Percentiles rank a stretch among this genome's conserved stretches.
These are phyloP conservation scores for Polygonum aviculare DNA, from an alignment of 148 eudicot genomes.

Conservation along the genomic window DNA sequence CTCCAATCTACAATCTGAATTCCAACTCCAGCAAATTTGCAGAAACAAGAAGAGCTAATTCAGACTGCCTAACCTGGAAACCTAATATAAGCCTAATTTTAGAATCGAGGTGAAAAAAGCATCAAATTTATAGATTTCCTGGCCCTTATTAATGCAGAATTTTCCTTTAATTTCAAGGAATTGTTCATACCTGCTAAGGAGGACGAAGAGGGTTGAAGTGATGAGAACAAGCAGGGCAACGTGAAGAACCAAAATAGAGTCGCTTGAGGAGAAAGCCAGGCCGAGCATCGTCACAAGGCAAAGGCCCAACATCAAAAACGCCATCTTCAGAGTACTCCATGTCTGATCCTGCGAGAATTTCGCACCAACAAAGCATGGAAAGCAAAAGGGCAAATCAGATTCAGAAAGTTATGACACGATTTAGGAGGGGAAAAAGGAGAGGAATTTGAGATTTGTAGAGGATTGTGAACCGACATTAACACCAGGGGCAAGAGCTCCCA, in stretches of 20 bases:
- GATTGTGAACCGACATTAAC: slow-evolving; percentile 50
- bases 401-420: background rate
- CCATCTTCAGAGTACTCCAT: slow-evolving; percentile 72
- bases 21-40: background rate
- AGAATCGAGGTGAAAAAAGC: background rate
- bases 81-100: background rate
- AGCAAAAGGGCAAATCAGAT: background rate
- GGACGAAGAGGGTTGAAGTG: slow-evolving; percentile 61
- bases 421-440: background rate
- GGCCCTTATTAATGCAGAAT: background rate
- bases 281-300: slow-evolving; percentile 65
- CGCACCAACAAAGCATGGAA: slow-evolving; percentile 14
- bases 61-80: background rate
- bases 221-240: slow-evolving; percentile 64
- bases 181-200: slow-evolving; percentile 51
- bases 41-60: background rate
- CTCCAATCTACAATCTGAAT: background rate
- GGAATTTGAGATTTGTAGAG: background rate
- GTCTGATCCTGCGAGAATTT: slow-evolving; percentile 53
- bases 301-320: slow-evolving; percentile 70
- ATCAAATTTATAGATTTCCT: background rate
- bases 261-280: slow-evolving; percentile 70
- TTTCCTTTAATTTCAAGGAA: background rate
- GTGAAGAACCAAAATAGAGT: slow-evolving; percentile 63
- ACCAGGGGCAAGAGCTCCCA: slow-evolving; percentile 87